Base-by-base conservation (phyloP, 345 rosid genomes). In the Anacardium occidentale region DNA sequence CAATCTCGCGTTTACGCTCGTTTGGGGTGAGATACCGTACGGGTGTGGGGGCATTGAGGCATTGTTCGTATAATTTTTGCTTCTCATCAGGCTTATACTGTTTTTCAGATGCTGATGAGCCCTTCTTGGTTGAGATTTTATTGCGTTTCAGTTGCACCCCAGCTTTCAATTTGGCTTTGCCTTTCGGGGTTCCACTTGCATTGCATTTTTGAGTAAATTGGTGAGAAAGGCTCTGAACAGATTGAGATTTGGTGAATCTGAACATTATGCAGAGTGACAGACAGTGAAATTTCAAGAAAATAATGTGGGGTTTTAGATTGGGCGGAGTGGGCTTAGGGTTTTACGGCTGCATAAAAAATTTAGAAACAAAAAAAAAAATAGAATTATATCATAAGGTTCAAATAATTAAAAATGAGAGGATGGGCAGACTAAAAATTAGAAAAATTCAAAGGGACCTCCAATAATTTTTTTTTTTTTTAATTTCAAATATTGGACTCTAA, bases 11-110 rank as follows among this genome's bases (percentile, higher is more conserved):
- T 2, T 82, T 90, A 6, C 47, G 74, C 0, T 87, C 89, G 58
- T 86, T 90, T 1, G 91, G 90, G 26, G 78, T 78, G 29, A 91
- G 78, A 84, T 84, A 79, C 44, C 96, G 86, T 64, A 94, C 82
- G 2, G 96, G 96, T 1, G 91, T 83, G 2, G 98, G 97, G 3
- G 93, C 92, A 21, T 87, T 89, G 64, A 91, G 68, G 84, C 96
- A 94, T 47, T 80, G 80, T 1, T 90, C 96, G 71, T 84, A 83
- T n/a, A 91, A 75, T 32, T 70, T 74, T 44, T 82, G 62, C 66
- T 85, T 88, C 76, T 83, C 88, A 56, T 83, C 84, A 5, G 76
- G 68, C 68, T 74, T 44, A 7, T 82, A 69, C 22, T 82, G 11
- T 24, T 54, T 63, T n/a, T 58, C 84, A 22, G 79, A 78, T 64